Evolutionary conservation across 345 rosid genomes (phyloP).

Genomic region (Pistacia atlantica): DNA sequence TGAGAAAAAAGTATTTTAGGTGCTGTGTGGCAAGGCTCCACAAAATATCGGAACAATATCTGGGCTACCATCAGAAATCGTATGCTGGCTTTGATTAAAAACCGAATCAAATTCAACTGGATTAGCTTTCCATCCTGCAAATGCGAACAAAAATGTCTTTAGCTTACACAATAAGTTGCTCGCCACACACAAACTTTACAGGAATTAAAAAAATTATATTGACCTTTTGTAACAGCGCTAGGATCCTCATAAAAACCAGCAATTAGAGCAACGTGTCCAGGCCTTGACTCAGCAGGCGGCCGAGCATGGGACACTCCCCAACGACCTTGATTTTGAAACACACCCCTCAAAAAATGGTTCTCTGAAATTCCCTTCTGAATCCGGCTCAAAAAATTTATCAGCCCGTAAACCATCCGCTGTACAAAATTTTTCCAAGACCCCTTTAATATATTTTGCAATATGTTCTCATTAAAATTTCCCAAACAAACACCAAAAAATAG

Average conservation of each 20-base stretch:
- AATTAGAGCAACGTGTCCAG: slow-evolving; percentile 92
- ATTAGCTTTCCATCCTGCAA: slow-evolving; percentile 96
- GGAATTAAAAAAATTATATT: slow-evolving; percentile 13
- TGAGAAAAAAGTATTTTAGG: slow-evolving; percentile 89
- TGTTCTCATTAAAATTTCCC: background rate
- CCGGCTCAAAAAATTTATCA: slow-evolving; percentile 94
- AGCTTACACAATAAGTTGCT: slow-evolving; percentile 3
- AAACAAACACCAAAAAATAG: background rate
- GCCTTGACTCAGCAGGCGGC: slow-evolving; percentile 97
- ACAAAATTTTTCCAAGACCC: background rate
- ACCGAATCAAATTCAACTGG: slow-evolving; percentile 89
- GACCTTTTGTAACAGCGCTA: slow-evolving; percentile 94
- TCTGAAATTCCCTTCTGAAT: slow-evolving; percentile 64
- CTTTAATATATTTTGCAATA: background rate
- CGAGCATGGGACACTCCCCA: slow-evolving; percentile 99
- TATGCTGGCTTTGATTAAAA: slow-evolving; percentile 80
- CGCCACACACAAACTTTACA: background rate
- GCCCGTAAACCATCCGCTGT: slow-evolving; percentile 98
- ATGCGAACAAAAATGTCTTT: slow-evolving; percentile 17
- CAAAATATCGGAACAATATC: slow-evolving; percentile 96
- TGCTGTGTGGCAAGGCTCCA: slow-evolving; percentile 77
- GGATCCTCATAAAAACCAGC: slow-evolving; percentile 99
- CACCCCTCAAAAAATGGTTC: slow-evolving; percentile 86
- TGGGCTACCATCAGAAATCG: slow-evolving; percentile 89
- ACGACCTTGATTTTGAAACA: slow-evolving; percentile 73